Evolutionary conservation across 306 rosid species (phyloP).

Genomic region (Prunus mira): DNA sequence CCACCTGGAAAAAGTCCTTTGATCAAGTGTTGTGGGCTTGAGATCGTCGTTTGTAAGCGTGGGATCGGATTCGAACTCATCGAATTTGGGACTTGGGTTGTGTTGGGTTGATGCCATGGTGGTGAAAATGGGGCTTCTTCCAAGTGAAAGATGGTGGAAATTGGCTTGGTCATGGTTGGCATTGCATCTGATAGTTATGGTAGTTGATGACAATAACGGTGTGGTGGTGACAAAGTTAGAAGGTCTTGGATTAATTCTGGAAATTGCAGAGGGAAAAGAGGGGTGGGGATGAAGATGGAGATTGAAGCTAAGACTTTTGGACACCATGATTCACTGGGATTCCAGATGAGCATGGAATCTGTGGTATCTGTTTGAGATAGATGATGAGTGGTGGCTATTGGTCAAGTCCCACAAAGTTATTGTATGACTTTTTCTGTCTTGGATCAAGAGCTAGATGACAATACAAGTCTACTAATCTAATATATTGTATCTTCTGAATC

Average conservation of each 20-base stretch:
- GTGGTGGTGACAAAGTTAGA: conserved; percentile 9
- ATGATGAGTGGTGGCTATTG: conserved; percentile 23
- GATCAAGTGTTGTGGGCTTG: conserved; percentile 50
- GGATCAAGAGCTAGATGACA: neutral
- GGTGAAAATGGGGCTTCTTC: conserved; percentile 18
- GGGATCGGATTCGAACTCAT: conserved; percentile 39
- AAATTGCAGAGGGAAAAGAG: conserved; percentile 14
- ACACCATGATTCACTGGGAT: conserved; percentile 30
- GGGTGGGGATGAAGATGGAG: conserved; percentile 31
- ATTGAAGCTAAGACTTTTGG: conserved; percentile 31
- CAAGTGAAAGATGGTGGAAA: conserved; percentile 10
- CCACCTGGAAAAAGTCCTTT: conserved; percentile 61
- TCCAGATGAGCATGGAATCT: conserved; percentile 12
- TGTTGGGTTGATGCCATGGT: conserved; percentile 25
- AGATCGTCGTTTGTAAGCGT: conserved; percentile 67
- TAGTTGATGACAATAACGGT: neutral
- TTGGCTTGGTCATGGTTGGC: neutral
- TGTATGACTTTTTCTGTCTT: neutral
- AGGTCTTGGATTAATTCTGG: conserved; percentile 13
- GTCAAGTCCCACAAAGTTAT: neutral
- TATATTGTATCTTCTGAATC: neutral
- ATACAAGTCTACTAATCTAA: neutral
- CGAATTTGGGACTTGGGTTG: conserved; percentile 1
- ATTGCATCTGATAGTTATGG: conserved; percentile 7
- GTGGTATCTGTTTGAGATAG: conserved; percentile 18